These are phyloP conservation scores for Auricularia sp. DNA, from an alignment of 768 basidiomycete genomes.

Conservation along the genomic window DNA sequence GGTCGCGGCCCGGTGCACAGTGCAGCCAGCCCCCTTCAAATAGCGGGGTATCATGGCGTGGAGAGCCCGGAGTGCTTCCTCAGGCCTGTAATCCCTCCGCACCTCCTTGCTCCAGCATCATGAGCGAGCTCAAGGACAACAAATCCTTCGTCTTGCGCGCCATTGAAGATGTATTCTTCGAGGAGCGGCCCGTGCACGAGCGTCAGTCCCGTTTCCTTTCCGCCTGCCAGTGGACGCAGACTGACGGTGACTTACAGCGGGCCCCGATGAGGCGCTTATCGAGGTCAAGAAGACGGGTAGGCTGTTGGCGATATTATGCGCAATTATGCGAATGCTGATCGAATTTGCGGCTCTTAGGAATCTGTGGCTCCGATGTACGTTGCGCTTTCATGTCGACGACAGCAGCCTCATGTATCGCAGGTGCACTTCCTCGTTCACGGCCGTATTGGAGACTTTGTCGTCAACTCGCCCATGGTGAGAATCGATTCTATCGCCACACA, in stretches of 20 bases:
- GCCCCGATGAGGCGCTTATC: constrained; percentile 71
- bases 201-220: constrained; percentile 28
- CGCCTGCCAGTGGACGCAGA: neutral
- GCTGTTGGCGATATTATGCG: constrained; percentile 9
- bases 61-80: too few species aligned
- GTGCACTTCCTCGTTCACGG: constrained; percentile 72
- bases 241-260: constrained; percentile 32
- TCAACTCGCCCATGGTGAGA: constrained; percentile 67
- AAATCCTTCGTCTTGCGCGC: constrained; percentile 68
- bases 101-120: constrained; percentile 23
- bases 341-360: constrained; percentile 37
- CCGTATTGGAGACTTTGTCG: constrained; percentile 72
- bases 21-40: too few species aligned
- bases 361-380: constrained; percentile 80
- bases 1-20: too few species aligned
- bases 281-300: constrained; percentile 85
- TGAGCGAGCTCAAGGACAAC: constrained; percentile 48
- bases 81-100: too few species aligned
- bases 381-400: constrained; percentile 7
- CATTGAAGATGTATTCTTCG: constrained; percentile 59
- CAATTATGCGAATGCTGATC: constrained; percentile 4
- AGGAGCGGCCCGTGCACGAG: constrained; percentile 65
- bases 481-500: neutral
- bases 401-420: constrained; percentile 23
- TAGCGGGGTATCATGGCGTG: too few species aligned